Evolutionary conservation across 1,139 yeast genomes (phyloP).

Genomic region (Candida glucosophila): DNA sequence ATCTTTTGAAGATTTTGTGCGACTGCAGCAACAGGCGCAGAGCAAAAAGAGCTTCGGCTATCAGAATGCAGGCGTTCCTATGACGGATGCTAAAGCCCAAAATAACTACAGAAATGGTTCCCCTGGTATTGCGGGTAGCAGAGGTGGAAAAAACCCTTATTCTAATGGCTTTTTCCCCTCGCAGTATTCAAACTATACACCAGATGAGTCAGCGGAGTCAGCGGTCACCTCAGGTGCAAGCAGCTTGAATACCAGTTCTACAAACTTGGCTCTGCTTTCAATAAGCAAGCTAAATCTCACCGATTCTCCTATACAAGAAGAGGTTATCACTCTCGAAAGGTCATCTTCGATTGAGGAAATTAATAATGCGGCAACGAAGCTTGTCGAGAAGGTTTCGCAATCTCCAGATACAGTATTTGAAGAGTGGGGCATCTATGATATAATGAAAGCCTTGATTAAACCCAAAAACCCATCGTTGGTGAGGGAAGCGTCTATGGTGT

Average conservation of each 20-base stretch:
- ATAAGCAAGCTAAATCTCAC: conserved; percentile 52
- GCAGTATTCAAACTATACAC: too few species aligned
- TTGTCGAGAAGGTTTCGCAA: conserved; percentile 38
- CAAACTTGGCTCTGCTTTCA: conserved; percentile 66
- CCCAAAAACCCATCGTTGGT: conserved; percentile 66
- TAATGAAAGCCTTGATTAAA: conserved; percentile 56
- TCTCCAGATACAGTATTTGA: conserved; percentile 43
- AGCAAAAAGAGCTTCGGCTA: conserved; percentile 6
- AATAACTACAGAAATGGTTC: neutral
- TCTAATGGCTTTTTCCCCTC: too few species aligned
- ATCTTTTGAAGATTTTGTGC: conserved; percentile 27
- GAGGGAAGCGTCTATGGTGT: conserved; percentile 66
- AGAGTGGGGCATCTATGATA: conserved; percentile 60
- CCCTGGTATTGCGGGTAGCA: neutral
- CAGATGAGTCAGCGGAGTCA: conserved; percentile 2
- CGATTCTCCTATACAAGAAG: conserved; percentile 60
- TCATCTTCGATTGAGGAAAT: conserved; percentile 58
- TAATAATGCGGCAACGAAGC: conserved; percentile 49
- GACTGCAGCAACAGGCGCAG: conserved; percentile 15
- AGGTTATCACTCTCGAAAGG: conserved; percentile 46
- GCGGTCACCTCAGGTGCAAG: conserved; percentile 12
- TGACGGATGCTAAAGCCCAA: neutral
- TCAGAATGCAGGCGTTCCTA: conserved; percentile 2
- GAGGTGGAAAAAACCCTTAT: conserved; percentile 5
- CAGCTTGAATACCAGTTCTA: conserved; percentile 29